phyloP scores from a whole-genome alignment of 495 filamentous ascomycete species.

The Trichoderma erinaceum region DNA sequence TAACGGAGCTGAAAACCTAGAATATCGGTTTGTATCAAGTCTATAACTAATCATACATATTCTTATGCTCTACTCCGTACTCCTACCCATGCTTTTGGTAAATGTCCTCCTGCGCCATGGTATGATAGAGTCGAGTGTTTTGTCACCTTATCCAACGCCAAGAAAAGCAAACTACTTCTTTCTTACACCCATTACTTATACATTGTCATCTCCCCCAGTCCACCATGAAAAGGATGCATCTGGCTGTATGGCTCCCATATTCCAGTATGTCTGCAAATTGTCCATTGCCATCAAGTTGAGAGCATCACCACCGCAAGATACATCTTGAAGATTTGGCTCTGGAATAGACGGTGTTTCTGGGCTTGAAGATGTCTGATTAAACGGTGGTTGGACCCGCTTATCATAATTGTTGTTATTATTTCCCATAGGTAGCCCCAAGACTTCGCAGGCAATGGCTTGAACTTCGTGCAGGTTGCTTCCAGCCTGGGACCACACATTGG shows the following conservation, averaged over 20 bases:
- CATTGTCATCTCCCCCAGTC: neutral
- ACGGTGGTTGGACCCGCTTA: neutral
- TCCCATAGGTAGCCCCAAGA: neutral
- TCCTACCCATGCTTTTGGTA: too few relatives aligned
- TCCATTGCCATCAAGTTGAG: neutral
- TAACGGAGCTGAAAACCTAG: too few relatives aligned
- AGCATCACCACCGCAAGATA: neutral
- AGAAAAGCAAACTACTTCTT: neutral
- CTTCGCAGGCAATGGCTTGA: constrained; percentile 37
- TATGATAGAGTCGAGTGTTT: neutral
- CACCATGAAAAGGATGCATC: neutral
- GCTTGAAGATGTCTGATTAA: neutral
- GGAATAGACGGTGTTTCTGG: neutral
- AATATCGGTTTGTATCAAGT: too few relatives aligned
- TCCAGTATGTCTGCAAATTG: neutral
- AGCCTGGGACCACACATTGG: constrained; percentile 57
- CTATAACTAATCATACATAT: too few relatives aligned
- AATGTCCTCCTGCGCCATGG: too few relatives aligned
- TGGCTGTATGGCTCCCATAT: neutral
- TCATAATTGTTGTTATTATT: neutral
- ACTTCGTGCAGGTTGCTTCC: constrained; percentile 54
- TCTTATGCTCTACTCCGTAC: too few relatives aligned
- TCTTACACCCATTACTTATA: neutral
- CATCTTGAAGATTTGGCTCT: neutral
- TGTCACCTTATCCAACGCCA: neutral